Conservation (phyloP, 2,329 filamentous ascomycete species). For the Epichloe coenophiala region DNA sequence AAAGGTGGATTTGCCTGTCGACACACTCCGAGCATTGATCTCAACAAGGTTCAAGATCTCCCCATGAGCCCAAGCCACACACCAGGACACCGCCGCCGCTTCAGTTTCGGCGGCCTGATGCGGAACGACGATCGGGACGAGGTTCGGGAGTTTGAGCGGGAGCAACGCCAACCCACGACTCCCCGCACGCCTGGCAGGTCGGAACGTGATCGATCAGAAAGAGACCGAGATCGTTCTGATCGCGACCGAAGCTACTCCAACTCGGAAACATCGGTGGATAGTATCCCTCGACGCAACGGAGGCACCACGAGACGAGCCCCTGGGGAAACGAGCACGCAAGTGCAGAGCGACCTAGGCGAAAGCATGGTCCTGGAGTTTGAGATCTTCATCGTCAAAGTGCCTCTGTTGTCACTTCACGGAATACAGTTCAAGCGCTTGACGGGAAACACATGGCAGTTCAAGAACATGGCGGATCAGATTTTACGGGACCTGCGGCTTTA, state of each 20-base stretch:
- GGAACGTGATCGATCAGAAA: conserved; percentile 12
- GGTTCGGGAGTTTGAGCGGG: conserved; percentile 42
- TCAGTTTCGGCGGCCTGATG: conserved; percentile 64
- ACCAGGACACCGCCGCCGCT: conserved; percentile 57
- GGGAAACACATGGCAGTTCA: conserved; percentile 96
- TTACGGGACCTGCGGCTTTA: conserved; percentile 72
- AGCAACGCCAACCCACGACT: conserved; percentile 22
- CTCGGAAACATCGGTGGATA: conserved; percentile 76
- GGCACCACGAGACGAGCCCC: conserved; percentile 43
- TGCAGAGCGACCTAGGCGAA: conserved; percentile 76
- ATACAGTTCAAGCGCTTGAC: conserved; percentile 97
- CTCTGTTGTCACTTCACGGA: conserved; percentile 79
- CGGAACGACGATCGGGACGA: conserved; percentile 53
- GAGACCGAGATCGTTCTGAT: conserved; percentile 21
- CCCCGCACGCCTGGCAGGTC: conserved; percentile 31
- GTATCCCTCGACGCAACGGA: conserved; percentile 41
- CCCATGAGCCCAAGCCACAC: conserved; percentile 43
- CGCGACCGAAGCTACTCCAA: conserved; percentile 65
- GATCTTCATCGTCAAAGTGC: conserved; percentile 95
- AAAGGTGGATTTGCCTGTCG: conserved; percentile 85
- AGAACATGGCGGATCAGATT: conserved; percentile 95
- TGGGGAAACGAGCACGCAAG: conserved; percentile 83
- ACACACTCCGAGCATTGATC: conserved; percentile 78
- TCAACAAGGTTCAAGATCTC: conserved; percentile 57
- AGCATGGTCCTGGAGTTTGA: conserved; percentile 83